phyloP scores from a whole-genome alignment of 1,284 basidiomycete species.

The Cutaneotrichosporon spelunceum region DNA sequence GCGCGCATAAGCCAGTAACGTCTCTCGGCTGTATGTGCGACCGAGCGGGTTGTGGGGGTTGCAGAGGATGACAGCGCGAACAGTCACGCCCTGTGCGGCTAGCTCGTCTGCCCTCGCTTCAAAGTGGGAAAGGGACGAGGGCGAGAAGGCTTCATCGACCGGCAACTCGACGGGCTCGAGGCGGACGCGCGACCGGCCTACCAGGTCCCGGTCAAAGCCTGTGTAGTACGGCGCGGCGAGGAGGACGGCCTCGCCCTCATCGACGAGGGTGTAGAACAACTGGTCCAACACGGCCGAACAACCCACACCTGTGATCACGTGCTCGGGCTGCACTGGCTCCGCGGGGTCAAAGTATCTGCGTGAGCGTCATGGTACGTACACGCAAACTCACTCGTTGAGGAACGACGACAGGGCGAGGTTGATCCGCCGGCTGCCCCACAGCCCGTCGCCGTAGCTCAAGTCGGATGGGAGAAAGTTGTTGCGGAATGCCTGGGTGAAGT shows the following conservation, averaged over 20 bases:
- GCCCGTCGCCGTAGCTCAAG: constrained; percentile 45
- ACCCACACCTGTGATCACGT: constrained; percentile 45
- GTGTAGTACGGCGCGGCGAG: constrained; percentile 49
- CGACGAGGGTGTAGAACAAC: constrained; percentile 50
- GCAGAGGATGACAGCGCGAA: constrained; percentile 48
- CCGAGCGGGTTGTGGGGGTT: constrained; percentile 54
- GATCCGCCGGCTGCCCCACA: constrained; percentile 48
- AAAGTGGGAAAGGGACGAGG: constrained; percentile 33
- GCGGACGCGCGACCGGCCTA: constrained; percentile 37
- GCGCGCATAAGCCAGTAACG: constrained; percentile 50
- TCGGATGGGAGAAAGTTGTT: constrained; percentile 37
- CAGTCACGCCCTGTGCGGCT: constrained; percentile 28
- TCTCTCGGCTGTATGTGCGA: constrained; percentile 48
- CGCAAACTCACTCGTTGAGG: constrained; percentile 37
- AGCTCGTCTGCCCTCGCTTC: constrained; percentile 33
- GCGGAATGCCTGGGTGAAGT: constrained; percentile 42
- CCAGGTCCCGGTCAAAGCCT: constrained; percentile 47
- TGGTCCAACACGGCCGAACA: constrained; percentile 51
- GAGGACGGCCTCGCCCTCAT: constrained; percentile 51
- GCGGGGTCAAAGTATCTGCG: constrained; percentile 38
- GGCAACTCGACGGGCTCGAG: constrained; percentile 44
- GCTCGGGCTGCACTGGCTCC: constrained; percentile 37
- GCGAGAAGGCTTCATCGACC: constrained; percentile 33
- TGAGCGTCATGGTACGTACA: not conserved
- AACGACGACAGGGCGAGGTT: constrained; percentile 40